These are phyloP conservation scores for Ramularia endophylla DNA, from an alignment of 2,329 filamentous ascomycete species.

Conservation along the genomic window DNA sequence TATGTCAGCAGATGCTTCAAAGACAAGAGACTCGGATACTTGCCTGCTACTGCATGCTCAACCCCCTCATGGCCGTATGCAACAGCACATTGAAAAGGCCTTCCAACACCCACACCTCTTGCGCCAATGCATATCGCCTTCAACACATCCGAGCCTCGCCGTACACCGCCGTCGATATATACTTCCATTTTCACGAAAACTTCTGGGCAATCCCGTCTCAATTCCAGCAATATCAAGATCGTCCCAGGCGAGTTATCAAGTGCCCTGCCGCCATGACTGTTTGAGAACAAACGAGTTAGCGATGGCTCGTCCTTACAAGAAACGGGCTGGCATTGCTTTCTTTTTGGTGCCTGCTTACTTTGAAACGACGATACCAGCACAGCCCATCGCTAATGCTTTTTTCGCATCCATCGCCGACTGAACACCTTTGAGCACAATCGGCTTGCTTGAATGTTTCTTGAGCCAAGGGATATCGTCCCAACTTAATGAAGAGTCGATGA, in stretches of 20 bases:
- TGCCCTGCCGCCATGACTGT: constrained; percentile 47
- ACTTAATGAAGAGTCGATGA: constrained; percentile 53
- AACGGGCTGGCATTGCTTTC: no score
- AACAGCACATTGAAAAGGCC: constrained; percentile 55
- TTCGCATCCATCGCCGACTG: constrained; percentile 38
- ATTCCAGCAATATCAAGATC: constrained; percentile 55
- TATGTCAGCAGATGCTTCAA: constrained; percentile 8
- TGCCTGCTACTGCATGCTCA: constrained; percentile 50
- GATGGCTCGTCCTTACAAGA: no score
- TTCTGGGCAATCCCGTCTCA: constrained; percentile 55
- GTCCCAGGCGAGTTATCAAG: constrained; percentile 47
- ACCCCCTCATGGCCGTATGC: constrained; percentile 53
- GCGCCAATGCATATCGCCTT: constrained; percentile 62
- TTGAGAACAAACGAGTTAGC: no score
- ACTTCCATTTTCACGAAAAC: constrained; percentile 58
- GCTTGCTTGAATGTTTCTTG: constrained; percentile 46
- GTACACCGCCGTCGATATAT: constrained; percentile 59
- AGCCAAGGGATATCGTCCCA: constrained; percentile 44
- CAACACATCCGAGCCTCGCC: constrained; percentile 59
- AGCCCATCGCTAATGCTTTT: constrained; percentile 38
- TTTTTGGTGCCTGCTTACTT: constrained; percentile 19
- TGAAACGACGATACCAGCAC: constrained; percentile 45
- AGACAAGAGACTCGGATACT: constrained; percentile 24
- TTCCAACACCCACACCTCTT: constrained; percentile 55
- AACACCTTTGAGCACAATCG: constrained; percentile 42